Base-by-base conservation (phyloP, 2,329 filamentous ascomycete species). In the Orbilia quercus region DNA sequence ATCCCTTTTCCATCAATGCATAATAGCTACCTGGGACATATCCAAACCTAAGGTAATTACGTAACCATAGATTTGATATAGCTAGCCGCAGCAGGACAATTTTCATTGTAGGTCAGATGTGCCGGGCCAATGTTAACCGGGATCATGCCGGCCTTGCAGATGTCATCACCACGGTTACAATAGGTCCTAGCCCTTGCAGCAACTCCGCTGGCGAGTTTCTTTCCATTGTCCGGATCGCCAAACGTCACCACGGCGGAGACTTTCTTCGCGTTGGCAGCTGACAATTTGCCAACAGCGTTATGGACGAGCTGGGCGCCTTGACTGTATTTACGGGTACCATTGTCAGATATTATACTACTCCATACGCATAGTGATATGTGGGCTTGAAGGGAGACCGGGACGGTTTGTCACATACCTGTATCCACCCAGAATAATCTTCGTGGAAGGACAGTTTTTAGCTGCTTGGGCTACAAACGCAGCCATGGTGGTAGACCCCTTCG, bases 281-380 rank as follows among this genome's bases (percentile, higher is more conserved):
- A 60, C 23, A 79, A 63, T 7, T 74, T 20, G 18, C 28, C 48
- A 7, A 76, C 75, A 6, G 79, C 77, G 16, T 77, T 78, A 64
- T 78, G 77, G 16, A 79, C 75, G 5, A 80, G 59, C 71, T 79
- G 78, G 3, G 75, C 77, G 23, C 79, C 79, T 54, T 79, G 78
- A 11, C 77, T 77, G 55, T 78, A 20, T 9, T 60, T 36, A 2
- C 16, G 2, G 23, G 2, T 2, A 36, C 23, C 18, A 23, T 18
- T 7, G 53, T 36, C 22, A 16, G 14, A 58, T 36, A 23, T 18
- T 23, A 5, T 40, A 25, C 28, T 22, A 31, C 20, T 22, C 45
- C 31, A 28, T 5, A 47, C 16, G 44, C 4, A 31, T 31, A 31
- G 31, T 47, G 16, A 55, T 58, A 31, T 1, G 2, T 31, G 12